phyloP scores from a whole-genome alignment of 2,329 filamentous ascomycete genomes.

The Blumeria graminis region DNA sequence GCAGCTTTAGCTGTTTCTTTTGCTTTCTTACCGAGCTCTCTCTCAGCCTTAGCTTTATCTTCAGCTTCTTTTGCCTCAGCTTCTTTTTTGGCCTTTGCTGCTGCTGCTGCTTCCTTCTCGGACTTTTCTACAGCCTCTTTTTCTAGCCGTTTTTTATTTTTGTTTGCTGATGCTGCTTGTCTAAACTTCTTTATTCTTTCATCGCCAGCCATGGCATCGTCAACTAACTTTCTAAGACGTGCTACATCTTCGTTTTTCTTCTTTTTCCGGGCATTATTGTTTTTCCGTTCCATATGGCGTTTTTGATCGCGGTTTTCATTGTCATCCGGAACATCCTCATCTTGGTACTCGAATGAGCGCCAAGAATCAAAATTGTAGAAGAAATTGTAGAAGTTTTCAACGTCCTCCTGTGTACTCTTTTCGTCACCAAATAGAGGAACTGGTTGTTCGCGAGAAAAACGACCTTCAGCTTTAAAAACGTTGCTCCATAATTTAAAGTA shows the following conservation, averaged over 20 bases:
- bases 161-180: conserved; percentile 71
- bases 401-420: conserved; percentile 65
- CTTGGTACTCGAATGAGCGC: conserved; percentile 92
- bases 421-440: conserved; percentile 71
- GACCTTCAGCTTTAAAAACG: conserved; percentile 75
- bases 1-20: conserved; percentile 98
- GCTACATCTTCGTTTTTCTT: conserved; percentile 96
- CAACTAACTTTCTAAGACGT: conserved; percentile 71
- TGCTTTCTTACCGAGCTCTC: conserved; percentile 73
- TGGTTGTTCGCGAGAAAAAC: conserved; percentile 78
- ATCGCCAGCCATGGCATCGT: conserved; percentile 62
- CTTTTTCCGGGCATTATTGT: conserved; percentile 92
- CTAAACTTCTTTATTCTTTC: conserved; percentile 97
- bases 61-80: conserved; percentile 62
- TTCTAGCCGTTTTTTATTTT: conserved; percentile 85
- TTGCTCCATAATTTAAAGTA: conserved; percentile 88
- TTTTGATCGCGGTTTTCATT: conserved; percentile 99
- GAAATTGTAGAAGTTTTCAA: conserved; percentile 97
- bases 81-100: conserved; percentile 65
- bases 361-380: conserved; percentile 99
- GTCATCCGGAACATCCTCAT: conserved; percentile 96
- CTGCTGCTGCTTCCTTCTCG: conserved; percentile 60
- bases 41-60: conserved; percentile 61
- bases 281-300: conserved; percentile 95
- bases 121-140: conserved; percentile 81